phyloP scores from a whole-genome alignment of 495 filamentous ascomycete species.

The Cudoniella acicularis region DNA sequence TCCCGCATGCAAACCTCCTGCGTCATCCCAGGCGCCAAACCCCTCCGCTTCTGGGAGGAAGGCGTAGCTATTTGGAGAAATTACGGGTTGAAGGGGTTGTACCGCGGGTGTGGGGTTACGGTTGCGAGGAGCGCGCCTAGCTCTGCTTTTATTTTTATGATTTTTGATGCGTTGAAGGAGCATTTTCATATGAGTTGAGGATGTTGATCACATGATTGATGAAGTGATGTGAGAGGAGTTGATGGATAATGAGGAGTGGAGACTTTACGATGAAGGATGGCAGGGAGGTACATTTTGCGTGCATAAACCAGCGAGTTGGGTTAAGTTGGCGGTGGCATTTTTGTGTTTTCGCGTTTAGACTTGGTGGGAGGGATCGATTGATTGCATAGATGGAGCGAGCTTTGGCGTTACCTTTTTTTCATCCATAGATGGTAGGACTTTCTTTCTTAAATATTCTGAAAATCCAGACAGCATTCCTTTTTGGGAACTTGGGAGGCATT shows the following conservation, averaged over 20 bases:
- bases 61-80: slow-evolving; percentile 69
- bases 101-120: slow-evolving; percentile 93
- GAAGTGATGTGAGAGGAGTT: too few species aligned
- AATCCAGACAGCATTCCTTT: too few species aligned
- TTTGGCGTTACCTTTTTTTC: neutral
- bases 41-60: slow-evolving; percentile 59
- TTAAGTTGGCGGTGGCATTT: neutral
- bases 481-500: too few species aligned
- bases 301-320: neutral
- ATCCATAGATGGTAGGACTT: too few species aligned
- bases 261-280: neutral
- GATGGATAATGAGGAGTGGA: too few species aligned
- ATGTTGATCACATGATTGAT: too few species aligned
- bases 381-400: neutral
- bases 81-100: slow-evolving; percentile 79
- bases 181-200: too few species aligned
- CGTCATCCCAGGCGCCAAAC: slow-evolving; percentile 37
- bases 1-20: slow-evolving; percentile 91
- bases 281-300: neutral
- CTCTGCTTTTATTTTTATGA: slow-evolving; percentile 94
- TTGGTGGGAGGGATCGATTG: neutral
- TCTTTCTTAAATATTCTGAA: too few species aligned
- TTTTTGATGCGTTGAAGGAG: slow-evolving; percentile 79
- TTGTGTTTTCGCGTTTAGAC: neutral
- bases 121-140: slow-evolving; percentile 82